phyloP scores from a whole-genome alignment of 768 basidiomycete genomes.

The Podaxis carcinomalis region DNA sequence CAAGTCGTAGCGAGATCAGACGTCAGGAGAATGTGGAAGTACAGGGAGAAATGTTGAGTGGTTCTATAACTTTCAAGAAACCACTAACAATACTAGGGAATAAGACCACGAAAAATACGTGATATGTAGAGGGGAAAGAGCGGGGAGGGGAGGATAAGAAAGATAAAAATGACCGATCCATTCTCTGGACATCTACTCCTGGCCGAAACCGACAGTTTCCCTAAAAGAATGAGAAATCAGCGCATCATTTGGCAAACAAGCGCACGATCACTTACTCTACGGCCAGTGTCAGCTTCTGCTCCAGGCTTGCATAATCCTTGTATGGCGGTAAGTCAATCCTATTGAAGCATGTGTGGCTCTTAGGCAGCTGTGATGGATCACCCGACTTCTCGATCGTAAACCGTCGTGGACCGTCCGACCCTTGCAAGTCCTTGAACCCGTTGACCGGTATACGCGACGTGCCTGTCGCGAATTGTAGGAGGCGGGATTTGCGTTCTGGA shows the following conservation, averaged over 20 bases:
- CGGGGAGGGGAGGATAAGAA: slow-evolving; percentile 8
- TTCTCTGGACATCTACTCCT: slow-evolving; percentile 53
- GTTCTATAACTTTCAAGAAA: not conserved
- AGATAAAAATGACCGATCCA: not conserved
- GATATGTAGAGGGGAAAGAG: not conserved
- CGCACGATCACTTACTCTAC: slow-evolving; percentile 67
- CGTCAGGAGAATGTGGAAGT: not conserved
- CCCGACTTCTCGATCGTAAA: slow-evolving; percentile 99
- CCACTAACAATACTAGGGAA: not conserved
- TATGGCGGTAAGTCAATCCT: slow-evolving; percentile 97
- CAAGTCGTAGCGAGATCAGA: not conserved
- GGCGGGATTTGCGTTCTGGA: slow-evolving; percentile 93
- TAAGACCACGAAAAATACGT: not conserved
- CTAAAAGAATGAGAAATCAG: slow-evolving; percentile 31
- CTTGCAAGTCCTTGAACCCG: slow-evolving; percentile 98
- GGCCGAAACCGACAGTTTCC: slow-evolving; percentile 93
- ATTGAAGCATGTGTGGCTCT: slow-evolving; percentile 96
- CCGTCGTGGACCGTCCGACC: slow-evolving; percentile 92
- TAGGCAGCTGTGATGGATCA: slow-evolving; percentile 93
- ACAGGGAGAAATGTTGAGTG: not conserved
- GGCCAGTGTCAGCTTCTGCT: slow-evolving; percentile 92
- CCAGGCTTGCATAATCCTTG: slow-evolving; percentile 89
- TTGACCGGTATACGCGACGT: slow-evolving; percentile 97
- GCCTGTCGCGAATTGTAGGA: slow-evolving; percentile 95
- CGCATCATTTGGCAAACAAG: slow-evolving; percentile 9